These are phyloP conservation scores for Vitellaria paradoxa DNA, from an alignment of 179 eudicot species.

Conservation along the genomic window DNA sequence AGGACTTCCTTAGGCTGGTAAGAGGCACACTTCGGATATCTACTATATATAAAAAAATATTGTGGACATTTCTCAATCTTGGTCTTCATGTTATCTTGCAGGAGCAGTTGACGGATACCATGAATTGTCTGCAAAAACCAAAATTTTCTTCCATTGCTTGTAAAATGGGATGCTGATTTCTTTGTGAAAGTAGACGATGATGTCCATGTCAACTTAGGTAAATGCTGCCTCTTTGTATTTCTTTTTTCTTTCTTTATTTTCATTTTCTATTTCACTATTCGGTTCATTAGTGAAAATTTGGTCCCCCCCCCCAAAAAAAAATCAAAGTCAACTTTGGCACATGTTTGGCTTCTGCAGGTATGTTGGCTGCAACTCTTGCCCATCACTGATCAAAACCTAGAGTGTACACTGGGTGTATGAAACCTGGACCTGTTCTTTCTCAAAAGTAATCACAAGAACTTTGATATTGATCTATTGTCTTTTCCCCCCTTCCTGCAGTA, in stretches of 20 bases:
- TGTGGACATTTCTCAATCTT: too few species aligned
- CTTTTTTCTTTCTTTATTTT: not conserved
- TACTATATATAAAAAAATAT: too few species aligned
- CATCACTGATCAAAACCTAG: slow-evolving; percentile 42
- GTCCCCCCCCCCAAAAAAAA: too few species aligned
- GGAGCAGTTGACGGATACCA: slow-evolving; percentile 49
- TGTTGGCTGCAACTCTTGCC: slow-evolving; percentile 23
- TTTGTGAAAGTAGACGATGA: slow-evolving; percentile 47
- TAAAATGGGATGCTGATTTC: slow-evolving; percentile 44
- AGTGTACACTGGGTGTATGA: slow-evolving; percentile 50
- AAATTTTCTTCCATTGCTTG: slow-evolving; percentile 34
- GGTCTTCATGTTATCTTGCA: slow-evolving; percentile 1
- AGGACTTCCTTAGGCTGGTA: slow-evolving; percentile 64
- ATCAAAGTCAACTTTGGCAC: too few species aligned
- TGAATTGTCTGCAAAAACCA: slow-evolving; percentile 42
- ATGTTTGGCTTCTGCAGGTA: too few species aligned
- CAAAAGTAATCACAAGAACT: slow-evolving; percentile 26
- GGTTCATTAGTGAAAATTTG: slow-evolving; percentile 23
- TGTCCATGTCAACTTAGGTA: slow-evolving; percentile 48
- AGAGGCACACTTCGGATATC: not conserved
- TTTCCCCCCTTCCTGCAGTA: too few species aligned
- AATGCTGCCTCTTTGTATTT: not conserved
- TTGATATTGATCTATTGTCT: not conserved
- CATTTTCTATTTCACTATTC: not conserved
- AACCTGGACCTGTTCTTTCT: slow-evolving; percentile 49